A percentile compares a stretch with the other conserved stretches of the same genome.
These are phyloP conservation scores for Peronospora farinosa DNA, from an alignment of 352 stramenopile genomes.

Conservation along the genomic window DNA sequence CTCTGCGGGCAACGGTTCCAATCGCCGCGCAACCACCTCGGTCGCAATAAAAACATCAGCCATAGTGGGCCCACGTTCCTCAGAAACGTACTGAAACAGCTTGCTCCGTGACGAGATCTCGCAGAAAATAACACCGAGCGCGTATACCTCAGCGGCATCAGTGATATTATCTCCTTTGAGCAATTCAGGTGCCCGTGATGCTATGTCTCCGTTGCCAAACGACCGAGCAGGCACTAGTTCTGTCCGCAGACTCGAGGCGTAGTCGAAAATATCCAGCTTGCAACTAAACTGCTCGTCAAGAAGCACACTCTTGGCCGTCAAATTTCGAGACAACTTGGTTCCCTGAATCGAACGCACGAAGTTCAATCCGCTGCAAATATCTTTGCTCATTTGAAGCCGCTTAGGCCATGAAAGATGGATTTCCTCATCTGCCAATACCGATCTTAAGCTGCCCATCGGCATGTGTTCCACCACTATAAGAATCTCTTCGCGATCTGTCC, in stretches of 20 bases:
- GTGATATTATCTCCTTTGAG: slow-evolving; percentile 43
- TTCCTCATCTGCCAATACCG: slow-evolving; percentile 42
- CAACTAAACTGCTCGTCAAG: slow-evolving; percentile 50
- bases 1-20: slow-evolving; percentile 36
- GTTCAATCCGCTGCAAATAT: slow-evolving; percentile 43
- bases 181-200: slow-evolving; percentile 48
- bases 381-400: slow-evolving; percentile 41
- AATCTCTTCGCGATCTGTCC: slow-evolving; percentile 49
- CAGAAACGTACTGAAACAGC: slow-evolving; percentile 40
- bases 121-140: slow-evolving; percentile 66
- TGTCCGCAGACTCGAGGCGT: slow-evolving; percentile 42
- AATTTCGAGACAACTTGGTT: slow-evolving; percentile 35
- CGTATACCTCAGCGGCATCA: slow-evolving; percentile 55
- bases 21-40: slow-evolving; percentile 37
- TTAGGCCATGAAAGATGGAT: slow-evolving; percentile 49
- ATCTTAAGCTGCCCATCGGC: slow-evolving; percentile 55
- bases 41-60: slow-evolving; percentile 59
- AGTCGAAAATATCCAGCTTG: slow-evolving; percentile 77
- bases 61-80: slow-evolving; percentile 44
- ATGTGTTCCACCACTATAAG: slow-evolving; percentile 76
- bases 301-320: slow-evolving; percentile 58
- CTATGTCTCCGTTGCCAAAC: slow-evolving; percentile 56
- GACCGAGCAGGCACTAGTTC: slow-evolving; percentile 34
- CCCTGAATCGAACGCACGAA: slow-evolving; percentile 44
- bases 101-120: slow-evolving; percentile 48